Percentiles rank a stretch among this genome's conserved stretches.
These are phyloP conservation scores for Papiliotrema fonsecae DNA, from an alignment of 1,284 basidiomycete genomes.

Conservation along the genomic window DNA sequence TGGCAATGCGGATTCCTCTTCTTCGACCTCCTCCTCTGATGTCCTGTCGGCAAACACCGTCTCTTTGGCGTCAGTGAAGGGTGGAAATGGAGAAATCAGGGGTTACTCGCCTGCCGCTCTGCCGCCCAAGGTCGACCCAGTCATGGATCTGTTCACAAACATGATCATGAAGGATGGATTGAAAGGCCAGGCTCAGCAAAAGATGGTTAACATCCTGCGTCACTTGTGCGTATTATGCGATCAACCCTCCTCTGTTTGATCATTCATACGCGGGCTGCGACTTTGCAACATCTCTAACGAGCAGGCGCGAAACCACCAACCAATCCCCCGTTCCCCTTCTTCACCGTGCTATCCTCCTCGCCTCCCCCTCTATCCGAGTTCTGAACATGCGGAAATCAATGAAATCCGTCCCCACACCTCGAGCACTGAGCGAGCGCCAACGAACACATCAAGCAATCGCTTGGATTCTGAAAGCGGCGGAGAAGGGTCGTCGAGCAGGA, in stretches of 20 bases:
- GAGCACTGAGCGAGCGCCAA: conserved; percentile 71
- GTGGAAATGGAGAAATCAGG: conserved; percentile 10
- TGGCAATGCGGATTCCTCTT: not conserved
- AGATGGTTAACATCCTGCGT: conserved; percentile 57
- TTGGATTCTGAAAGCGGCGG: conserved; percentile 62
- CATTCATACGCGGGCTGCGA: not conserved
- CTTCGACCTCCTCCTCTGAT: not conserved
- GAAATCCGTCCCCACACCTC: conserved; percentile 62
- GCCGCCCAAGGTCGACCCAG: conserved; percentile 69
- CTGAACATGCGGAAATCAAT: conserved; percentile 56
- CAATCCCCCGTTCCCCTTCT: conserved; percentile 71
- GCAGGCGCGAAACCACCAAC: conserved; percentile 66
- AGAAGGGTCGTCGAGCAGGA: conserved; percentile 52
- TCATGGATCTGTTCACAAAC: conserved; percentile 67
- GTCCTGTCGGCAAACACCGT: too few relatives aligned
- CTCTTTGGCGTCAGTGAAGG: too few relatives aligned
- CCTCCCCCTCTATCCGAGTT: conserved; percentile 61
- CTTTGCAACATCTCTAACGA: not conserved
- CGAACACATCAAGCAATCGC: conserved; percentile 61
- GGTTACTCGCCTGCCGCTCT: conserved; percentile 45
- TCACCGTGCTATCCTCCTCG: conserved; percentile 60
- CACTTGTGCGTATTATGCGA: conserved; percentile 26
- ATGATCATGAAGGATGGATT: conserved; percentile 64
- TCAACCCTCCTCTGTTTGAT: not conserved
- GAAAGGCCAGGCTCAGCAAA: conserved; percentile 60